Evolutionary conservation across 73 alveolate genomes (phyloP).

Genomic region (Durusdinium trenchii): DNA sequence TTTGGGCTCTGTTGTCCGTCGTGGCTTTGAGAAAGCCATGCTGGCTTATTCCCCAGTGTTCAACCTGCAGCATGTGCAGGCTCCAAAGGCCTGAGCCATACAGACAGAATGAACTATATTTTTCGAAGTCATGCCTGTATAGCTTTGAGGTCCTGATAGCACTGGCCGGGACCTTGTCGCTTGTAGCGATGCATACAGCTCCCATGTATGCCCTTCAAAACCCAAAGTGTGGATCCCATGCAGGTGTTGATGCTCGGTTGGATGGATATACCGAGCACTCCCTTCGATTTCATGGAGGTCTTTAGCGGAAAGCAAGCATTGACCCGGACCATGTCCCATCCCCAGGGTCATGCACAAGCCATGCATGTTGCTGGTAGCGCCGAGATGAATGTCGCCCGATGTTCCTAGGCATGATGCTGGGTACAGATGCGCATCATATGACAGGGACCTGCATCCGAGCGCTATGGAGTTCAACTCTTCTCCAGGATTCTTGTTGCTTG

Average conservation of each 20-base stretch:
- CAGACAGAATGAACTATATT: no score
- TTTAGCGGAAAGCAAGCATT: background rate
- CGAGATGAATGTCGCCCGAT: background rate
- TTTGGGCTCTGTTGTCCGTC: background rate
- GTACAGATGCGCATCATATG: background rate
- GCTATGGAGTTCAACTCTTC: background rate
- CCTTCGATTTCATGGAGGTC: background rate
- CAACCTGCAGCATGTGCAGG: slow-evolving; percentile 4
- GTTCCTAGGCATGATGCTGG: background rate
- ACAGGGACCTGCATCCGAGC: background rate
- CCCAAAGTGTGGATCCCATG: background rate
- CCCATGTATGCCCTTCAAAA: background rate
- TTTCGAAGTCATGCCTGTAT: no score
- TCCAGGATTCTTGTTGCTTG: background rate
- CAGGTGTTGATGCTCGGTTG: background rate
- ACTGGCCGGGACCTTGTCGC: background rate
- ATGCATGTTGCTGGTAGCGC: background rate
- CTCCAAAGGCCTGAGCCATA: no score
- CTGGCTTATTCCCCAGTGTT: background rate
- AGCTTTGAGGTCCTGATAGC: background rate
- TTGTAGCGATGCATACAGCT: no score
- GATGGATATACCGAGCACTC: background rate
- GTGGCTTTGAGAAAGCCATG: background rate
- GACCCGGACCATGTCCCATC: background rate
- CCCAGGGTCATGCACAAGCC: no score